Conservation (phyloP, 2,329 filamentous ascomycete species). For the Elsinoe fawcettii region DNA sequence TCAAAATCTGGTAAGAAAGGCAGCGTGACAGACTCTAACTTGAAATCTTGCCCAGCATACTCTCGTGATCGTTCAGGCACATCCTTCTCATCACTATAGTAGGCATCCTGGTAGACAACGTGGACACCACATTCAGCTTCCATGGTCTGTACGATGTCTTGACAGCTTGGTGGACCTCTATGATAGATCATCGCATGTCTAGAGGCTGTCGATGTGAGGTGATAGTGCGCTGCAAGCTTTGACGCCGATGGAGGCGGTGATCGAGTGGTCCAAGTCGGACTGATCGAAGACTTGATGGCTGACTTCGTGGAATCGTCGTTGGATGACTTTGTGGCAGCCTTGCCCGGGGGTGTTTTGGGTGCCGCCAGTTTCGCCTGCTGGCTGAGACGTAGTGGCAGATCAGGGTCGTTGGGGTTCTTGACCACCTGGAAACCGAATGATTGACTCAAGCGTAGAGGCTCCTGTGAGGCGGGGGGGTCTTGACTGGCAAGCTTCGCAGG, state of each 20-base stretch:
- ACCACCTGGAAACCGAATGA: slow-evolving; percentile 62
- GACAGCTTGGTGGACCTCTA: slow-evolving; percentile 34
- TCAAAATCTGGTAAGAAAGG: slow-evolving; percentile 76
- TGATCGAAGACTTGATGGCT: slow-evolving; percentile 3
- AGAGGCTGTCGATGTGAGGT: background rate
- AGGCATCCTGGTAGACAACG: slow-evolving; percentile 75
- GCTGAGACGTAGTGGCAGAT: slow-evolving; percentile 57
- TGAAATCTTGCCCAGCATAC: slow-evolving; percentile 83
- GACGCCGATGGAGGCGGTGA: slow-evolving; percentile 1
- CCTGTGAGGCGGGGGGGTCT: slow-evolving; percentile 20
- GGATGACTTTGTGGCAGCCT: background rate
- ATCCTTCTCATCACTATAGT: slow-evolving; percentile 76
- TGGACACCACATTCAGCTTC: slow-evolving; percentile 52
- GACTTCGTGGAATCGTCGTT: background rate
- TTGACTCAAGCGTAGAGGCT: slow-evolving; percentile 15
- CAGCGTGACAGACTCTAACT: slow-evolving; percentile 63
- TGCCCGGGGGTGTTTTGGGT: slow-evolving; percentile 28
- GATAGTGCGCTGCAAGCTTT: background rate
- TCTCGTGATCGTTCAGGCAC: slow-evolving; percentile 69
- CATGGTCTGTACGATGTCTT: slow-evolving; percentile 50
- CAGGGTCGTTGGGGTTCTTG: slow-evolving; percentile 63
- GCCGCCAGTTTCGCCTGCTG: slow-evolving; percentile 50
- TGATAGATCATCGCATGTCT: slow-evolving; percentile 30
- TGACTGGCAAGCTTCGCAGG: slow-evolving; percentile 23
- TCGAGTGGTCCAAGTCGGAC: background rate